Evolutionary conservation across 345 rosid species (phyloP).

Genomic region (Hirschfeldia incana): DNA sequence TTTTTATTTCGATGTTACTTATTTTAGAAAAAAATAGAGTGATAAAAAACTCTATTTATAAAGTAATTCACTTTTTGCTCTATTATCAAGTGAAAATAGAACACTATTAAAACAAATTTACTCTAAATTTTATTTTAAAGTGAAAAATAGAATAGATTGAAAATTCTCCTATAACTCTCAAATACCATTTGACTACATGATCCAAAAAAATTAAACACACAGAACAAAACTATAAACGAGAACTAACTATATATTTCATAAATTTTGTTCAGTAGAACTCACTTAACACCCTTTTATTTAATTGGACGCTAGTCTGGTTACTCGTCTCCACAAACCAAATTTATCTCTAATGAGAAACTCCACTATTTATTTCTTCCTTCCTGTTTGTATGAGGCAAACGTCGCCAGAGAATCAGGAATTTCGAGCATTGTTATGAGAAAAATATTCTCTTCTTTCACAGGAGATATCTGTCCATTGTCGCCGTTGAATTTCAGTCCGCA

Average conservation of each 20-base stretch:
- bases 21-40: no score
- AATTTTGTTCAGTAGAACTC: neutral
- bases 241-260: neutral
- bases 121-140: no score
- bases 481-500: neutral
- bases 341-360: neutral
- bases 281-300: neutral
- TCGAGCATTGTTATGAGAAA: neutral
- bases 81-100: no score
- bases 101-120: no score
- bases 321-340: neutral
- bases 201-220: neutral
- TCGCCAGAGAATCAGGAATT: neutral
- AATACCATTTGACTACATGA: neutral
- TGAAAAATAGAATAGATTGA: no score
- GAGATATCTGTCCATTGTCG: neutral
- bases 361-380: neutral
- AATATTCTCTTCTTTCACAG: neutral
- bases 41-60: no score
- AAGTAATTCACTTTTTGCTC: no score
- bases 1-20: no score
- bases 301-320: neutral
- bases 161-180: neutral
- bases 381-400: neutral
- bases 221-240: neutral